Conservation (phyloP, 306 rosid species). For the Acmispon strigosus region DNA sequence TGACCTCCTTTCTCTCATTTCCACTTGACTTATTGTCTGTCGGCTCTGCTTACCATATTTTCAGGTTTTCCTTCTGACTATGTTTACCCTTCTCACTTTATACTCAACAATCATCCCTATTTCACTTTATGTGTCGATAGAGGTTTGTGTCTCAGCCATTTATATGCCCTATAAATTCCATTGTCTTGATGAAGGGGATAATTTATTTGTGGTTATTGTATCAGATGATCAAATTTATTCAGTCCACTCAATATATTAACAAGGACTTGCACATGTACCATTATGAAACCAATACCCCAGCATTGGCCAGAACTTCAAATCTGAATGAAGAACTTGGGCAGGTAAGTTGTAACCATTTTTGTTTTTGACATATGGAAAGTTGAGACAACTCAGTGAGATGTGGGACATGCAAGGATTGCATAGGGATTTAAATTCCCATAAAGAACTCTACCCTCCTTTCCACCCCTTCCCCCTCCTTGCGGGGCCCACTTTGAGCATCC, state of each 20-base stretch:
- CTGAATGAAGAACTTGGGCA: slow-evolving; percentile 98
- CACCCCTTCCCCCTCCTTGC: background rate
- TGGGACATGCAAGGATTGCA: background rate
- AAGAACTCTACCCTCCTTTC: background rate
- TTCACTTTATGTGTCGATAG: slow-evolving; percentile 95
- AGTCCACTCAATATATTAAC: slow-evolving; percentile 85
- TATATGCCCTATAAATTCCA: slow-evolving; percentile 7
- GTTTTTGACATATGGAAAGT: background rate
- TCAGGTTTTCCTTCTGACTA: slow-evolving; percentile 76
- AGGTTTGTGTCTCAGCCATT: slow-evolving; percentile 51
- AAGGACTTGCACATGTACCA: slow-evolving; percentile 91
- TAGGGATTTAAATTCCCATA: background rate
- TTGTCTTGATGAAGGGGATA: slow-evolving; percentile 13
- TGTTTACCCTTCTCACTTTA: slow-evolving; percentile 89
- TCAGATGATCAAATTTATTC: slow-evolving; percentile 98
- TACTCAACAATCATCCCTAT: slow-evolving; percentile 95
- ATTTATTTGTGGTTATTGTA: slow-evolving; percentile 5
- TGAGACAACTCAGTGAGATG: background rate
- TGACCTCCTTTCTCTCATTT: background rate
- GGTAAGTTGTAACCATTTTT: slow-evolving; percentile 35
- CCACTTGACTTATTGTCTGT: slow-evolving; percentile 1
- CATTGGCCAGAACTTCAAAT: slow-evolving; percentile 95
- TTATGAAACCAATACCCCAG: slow-evolving; percentile 83
- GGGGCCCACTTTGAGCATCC: background rate
- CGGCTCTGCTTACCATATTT: slow-evolving; percentile 23